Evolutionary conservation across 352 stramenopile species (phyloP), one percentile per base, ranked within the genome.

Genomic region (Pythium rhizo-oryzae): DNA sequence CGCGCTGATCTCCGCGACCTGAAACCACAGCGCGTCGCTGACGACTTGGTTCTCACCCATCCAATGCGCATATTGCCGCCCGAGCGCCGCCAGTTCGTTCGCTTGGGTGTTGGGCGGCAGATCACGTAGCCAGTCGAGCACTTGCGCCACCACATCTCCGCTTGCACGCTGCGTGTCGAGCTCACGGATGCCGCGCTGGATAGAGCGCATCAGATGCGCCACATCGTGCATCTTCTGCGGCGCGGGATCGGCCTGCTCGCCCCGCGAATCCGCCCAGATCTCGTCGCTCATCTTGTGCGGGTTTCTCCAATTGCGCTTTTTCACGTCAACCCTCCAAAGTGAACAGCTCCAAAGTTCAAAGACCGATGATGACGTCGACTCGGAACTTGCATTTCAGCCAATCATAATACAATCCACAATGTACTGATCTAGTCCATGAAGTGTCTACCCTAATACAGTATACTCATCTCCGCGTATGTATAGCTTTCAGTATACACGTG

Each of bases 1-100:
- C 47, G 46, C 46, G 23, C 33, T 46, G 47, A 70, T 23, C 54
- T 70, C 63, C 46, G 41, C 47, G 46, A 70, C 25, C 54, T 59
- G 44, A 23, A 70, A 64, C 63, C 63, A 70, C n/a, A 70, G 63
- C 44, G 23, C 33, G 41, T 63, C 56, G 28, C 28, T 55, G 8
- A 64, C 28, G 11, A 37, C 21, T n/a, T 13, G 19, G 11, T 2
- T 7, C 18, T 64, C 63, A 16, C 25, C 5, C 12, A 23, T 46
- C 63, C 63, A 70, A 2, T 24, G 23, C 18, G 39, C 30, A 41
- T 68, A 50, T 16, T 35, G 18, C 3, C 60, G n/a, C 5, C 18
- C 28, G 1, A 68, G 19, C 39, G 39, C 44, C 11, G 19, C 12
- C 12, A 62, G 24, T 6, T 25, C 23, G 15, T 52, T 47, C 7